Conservation (phyloP, 2,329 filamentous ascomycete species). For the Microcyclosporella mali region DNA sequence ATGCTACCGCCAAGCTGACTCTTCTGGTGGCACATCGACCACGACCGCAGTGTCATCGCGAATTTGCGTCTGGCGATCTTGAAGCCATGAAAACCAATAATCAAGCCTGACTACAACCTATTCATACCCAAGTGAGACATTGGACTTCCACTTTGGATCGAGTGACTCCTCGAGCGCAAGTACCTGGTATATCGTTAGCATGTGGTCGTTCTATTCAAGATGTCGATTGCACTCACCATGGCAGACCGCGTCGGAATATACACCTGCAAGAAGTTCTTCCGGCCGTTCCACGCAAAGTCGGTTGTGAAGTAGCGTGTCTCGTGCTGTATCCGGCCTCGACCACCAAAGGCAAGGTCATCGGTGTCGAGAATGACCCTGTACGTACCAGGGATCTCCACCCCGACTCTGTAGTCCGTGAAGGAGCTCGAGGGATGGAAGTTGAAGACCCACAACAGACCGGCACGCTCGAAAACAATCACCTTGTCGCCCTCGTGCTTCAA, state of each 20-base stretch:
- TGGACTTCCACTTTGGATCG: conserved; percentile 26
- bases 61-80: too few species aligned
- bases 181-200: conserved; percentile 15
- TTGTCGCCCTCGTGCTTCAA: conserved; percentile 93
- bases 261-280: conserved; percentile 85
- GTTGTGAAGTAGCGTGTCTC: conserved; percentile 89
- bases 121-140: conserved; percentile 26
- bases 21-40: too few species aligned
- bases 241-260: conserved; percentile 83
- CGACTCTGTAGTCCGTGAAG: conserved; percentile 88
- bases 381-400: conserved; percentile 75
- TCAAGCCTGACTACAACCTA: too few species aligned
- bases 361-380: conserved; percentile 82
- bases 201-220: not conserved
- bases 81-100: too few species aligned
- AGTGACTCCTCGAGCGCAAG: conserved; percentile 30
- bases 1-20: too few species aligned
- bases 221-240: conserved; percentile 52
- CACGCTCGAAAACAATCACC: conserved; percentile 91
- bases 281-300: conserved; percentile 79
- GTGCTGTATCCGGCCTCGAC: conserved; percentile 69
- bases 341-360: conserved; percentile 71
- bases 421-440: conserved; percentile 86
- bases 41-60: too few species aligned
- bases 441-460: conserved; percentile 85